phyloP scores from a whole-genome alignment of 1,284 basidiomycete genomes.

The Irpex rosettiformis region DNA sequence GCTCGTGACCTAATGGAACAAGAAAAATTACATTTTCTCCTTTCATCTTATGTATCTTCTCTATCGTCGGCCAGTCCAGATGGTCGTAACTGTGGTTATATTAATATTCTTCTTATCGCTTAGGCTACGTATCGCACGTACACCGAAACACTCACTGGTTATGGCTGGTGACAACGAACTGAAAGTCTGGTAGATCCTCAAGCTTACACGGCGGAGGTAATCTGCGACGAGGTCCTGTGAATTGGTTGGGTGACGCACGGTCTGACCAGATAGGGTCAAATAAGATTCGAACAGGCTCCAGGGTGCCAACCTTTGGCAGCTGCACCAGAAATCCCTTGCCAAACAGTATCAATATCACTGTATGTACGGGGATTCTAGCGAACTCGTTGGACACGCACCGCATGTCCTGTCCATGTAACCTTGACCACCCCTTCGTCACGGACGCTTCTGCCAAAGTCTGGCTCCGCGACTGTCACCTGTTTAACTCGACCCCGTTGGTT shows the following conservation, averaged over 20 bases:
- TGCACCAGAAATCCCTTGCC: slow-evolving; percentile 29
- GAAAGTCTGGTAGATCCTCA: slow-evolving; percentile 29
- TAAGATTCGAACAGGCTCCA: slow-evolving; percentile 24
- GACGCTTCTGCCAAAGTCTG: slow-evolving; percentile 18
- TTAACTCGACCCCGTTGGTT: slow-evolving; percentile 5
- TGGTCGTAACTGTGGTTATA: slow-evolving; percentile 33
- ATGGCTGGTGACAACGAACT: slow-evolving; percentile 32
- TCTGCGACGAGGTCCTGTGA: slow-evolving; percentile 24
- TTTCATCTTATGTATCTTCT: slow-evolving; percentile 15
- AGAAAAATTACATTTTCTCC: slow-evolving; percentile 22
- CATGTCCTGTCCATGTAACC: slow-evolving; percentile 33
- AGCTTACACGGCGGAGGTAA: slow-evolving; percentile 31
- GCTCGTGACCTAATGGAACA: slow-evolving; percentile 29
- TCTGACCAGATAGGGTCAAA: slow-evolving; percentile 35
- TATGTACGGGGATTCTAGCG: neutral
- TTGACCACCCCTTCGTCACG: slow-evolving; percentile 20
- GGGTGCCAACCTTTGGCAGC: slow-evolving; percentile 17
- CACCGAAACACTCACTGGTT: slow-evolving; percentile 28
- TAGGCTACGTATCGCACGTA: neutral
- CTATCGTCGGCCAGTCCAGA: slow-evolving; percentile 23
- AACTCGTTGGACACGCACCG: slow-evolving; percentile 20
- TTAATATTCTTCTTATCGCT: slow-evolving; percentile 12
- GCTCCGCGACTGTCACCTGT: slow-evolving; percentile 20
- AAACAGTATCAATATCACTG: neutral
- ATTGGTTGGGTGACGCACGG: slow-evolving; percentile 26